phyloP scores from a whole-genome alignment of 345 rosid genomes.

The Abelmoschus esculentus region DNA sequence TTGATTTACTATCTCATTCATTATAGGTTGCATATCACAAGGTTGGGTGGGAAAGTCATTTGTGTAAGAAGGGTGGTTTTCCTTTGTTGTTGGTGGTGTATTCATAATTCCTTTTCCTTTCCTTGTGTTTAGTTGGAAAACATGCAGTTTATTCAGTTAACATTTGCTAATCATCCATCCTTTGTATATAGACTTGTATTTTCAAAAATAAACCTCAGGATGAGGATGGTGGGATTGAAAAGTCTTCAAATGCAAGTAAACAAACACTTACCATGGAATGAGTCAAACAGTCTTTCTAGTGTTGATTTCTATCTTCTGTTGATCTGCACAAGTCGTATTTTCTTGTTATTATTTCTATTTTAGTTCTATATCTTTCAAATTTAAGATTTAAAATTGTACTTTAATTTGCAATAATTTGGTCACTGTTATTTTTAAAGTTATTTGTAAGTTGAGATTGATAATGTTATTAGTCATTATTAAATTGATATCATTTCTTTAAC shows the following conservation, averaged over 20 bases:
- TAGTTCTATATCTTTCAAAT: too few species aligned
- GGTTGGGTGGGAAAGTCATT: background rate
- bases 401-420: too few species aligned
- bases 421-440: too few species aligned
- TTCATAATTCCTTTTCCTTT: background rate
- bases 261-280: background rate
- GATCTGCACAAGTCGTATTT: too few species aligned
- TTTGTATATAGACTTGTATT: background rate
- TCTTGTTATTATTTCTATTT: too few species aligned
- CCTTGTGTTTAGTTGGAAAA: background rate
- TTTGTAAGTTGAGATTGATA: too few species aligned
- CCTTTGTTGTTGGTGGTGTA: slow-evolving; percentile 6
- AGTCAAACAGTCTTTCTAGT: background rate
- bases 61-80: background rate
- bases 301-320: background rate
- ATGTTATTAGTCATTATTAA: too few species aligned
- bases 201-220: background rate
- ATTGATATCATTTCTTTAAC: too few species aligned
- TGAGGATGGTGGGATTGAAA: background rate
- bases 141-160: background rate
- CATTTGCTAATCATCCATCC: background rate
- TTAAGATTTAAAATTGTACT: too few species aligned
- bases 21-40: background rate
- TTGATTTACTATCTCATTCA: slow-evolving; percentile 16
- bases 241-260: background rate